Evolutionary conservation across 106 monocot species (phyloP).

Genomic region (Phalaenopsis aphrodite): DNA sequence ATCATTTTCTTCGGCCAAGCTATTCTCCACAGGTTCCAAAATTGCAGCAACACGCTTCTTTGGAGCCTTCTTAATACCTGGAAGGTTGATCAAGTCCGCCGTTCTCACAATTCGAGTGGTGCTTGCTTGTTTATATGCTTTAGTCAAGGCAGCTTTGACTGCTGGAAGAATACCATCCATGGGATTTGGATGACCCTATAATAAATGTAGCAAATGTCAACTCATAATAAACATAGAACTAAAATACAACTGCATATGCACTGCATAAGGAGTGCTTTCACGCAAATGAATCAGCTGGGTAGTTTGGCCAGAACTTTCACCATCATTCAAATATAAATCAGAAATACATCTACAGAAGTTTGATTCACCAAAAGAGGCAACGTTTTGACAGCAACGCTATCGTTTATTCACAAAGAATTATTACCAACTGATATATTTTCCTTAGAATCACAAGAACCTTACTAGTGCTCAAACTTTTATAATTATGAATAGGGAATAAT

Average conservation of each 20-base stretch:
- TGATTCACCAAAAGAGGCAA: background rate
- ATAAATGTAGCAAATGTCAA: background rate
- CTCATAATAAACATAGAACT: too few species aligned
- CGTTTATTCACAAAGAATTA: background rate
- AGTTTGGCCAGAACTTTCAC: too few species aligned
- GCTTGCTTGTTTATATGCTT: constrained; percentile 81
- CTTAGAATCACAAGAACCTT: background rate
- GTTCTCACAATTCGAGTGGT: constrained; percentile 51
- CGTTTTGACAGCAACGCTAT: background rate
- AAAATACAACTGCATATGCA: background rate
- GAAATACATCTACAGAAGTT: background rate
- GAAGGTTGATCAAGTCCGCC: constrained; percentile 77
- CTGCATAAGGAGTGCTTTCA: background rate
- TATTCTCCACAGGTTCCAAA: constrained; percentile 61
- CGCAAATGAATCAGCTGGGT: background rate
- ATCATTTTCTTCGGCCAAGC: constrained; percentile 46
- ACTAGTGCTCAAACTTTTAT: background rate
- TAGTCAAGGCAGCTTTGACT: constrained; percentile 85
- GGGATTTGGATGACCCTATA: constrained; percentile 70
- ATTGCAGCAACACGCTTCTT: constrained; percentile 91
- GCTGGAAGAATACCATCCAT: constrained; percentile 75
- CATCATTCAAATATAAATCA: too few species aligned
- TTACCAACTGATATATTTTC: background rate
- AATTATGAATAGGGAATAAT: background rate
- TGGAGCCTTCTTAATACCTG: constrained; percentile 76